A percentile compares a stretch with the other conserved stretches of the same genome.
Evolutionary conservation across 1,284 basidiomycete species (phyloP).

Genomic region (Polyporus tsugae): DNA sequence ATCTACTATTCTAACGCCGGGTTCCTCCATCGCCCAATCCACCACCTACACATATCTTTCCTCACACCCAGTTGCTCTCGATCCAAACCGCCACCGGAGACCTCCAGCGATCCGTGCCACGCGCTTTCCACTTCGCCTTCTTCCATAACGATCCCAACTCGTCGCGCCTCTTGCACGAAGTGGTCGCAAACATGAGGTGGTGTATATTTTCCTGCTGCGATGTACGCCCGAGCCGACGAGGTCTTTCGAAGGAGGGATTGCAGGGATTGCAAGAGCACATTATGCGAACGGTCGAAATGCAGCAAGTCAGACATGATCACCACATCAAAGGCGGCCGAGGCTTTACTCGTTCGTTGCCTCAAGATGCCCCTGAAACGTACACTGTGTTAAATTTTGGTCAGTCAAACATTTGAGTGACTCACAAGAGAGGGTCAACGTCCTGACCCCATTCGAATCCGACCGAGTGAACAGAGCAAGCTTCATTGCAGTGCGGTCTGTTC

Average conservation of each 20-base stretch:
- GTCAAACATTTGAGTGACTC: constrained; percentile 6
- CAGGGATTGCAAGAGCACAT: constrained; percentile 60
- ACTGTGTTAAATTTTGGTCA: background rate
- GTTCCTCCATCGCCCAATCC: constrained; percentile 59
- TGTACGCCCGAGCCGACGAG: constrained; percentile 55
- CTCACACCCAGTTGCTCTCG: constrained; percentile 54
- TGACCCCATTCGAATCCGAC: constrained; percentile 72
- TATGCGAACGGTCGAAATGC: constrained; percentile 70
- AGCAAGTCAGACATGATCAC: constrained; percentile 75
- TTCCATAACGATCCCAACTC: constrained; percentile 56
- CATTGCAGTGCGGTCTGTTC: constrained; percentile 50
- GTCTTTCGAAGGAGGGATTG: constrained; percentile 54
- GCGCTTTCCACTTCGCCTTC: constrained; percentile 49
- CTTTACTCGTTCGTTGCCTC: background rate
- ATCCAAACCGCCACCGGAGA: constrained; percentile 54
- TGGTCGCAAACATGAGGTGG: constrained; percentile 57
- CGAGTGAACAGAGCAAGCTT: constrained; percentile 52
- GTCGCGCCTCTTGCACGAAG: constrained; percentile 55
- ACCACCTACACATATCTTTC: constrained; percentile 67
- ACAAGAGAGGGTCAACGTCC: constrained; percentile 58
- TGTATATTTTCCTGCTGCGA: constrained; percentile 74
- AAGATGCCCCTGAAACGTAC: background rate
- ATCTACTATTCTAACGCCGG: background rate
- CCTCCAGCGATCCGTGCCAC: constrained; percentile 58
- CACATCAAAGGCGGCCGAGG: constrained; percentile 56